A percentile compares a stretch with the other conserved stretches of the same genome.
These are phyloP conservation scores for Xylariales sp. DNA, from an alignment of 2,329 filamentous ascomycete genomes.

Conservation along the genomic window DNA sequence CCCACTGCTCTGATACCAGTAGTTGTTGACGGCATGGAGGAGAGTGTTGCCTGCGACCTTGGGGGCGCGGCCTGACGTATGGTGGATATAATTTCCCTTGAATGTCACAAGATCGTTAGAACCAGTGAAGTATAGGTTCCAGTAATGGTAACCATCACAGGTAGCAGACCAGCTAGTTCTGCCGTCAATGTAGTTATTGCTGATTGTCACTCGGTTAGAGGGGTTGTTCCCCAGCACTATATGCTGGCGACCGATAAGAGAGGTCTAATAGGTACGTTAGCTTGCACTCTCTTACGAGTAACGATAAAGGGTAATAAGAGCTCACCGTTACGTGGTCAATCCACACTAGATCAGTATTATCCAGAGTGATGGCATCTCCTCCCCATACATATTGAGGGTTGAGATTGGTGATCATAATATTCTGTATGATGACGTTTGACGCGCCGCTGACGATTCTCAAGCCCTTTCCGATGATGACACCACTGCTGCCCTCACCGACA, in stretches of 20 bases:
- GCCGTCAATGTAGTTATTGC: conserved; percentile 60
- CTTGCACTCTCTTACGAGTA: not conserved
- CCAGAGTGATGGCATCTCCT: conserved; percentile 67
- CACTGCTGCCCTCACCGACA: conserved; percentile 63
- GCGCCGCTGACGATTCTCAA: conserved; percentile 52
- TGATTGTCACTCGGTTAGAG: conserved; percentile 56
- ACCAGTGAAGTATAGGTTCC: conserved; percentile 57
- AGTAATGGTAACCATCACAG: conserved; percentile 61
- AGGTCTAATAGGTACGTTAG: conserved; percentile 40
- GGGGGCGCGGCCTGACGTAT: conserved; percentile 57
- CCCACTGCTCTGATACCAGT: conserved; percentile 55
- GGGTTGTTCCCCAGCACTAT: conserved; percentile 52
- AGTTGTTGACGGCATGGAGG: conserved; percentile 57
- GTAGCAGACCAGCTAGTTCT: conserved; percentile 55
- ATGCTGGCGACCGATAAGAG: conserved; percentile 59
- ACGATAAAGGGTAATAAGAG: not conserved
- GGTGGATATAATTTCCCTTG: conserved; percentile 58
- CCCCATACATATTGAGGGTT: conserved; percentile 71
- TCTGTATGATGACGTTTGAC: conserved; percentile 71
- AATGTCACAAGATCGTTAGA: conserved; percentile 56
- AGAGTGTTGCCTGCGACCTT: conserved; percentile 54
- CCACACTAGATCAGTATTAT: conserved; percentile 55
- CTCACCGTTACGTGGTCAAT: conserved; percentile 44
- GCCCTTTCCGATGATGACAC: conserved; percentile 61
- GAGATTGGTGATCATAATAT: conserved; percentile 65